Evolutionary conservation across 345 rosid species (phyloP), one percentile per base, ranked within the genome.

Genomic region (Pugionium dolabratum): DNA sequence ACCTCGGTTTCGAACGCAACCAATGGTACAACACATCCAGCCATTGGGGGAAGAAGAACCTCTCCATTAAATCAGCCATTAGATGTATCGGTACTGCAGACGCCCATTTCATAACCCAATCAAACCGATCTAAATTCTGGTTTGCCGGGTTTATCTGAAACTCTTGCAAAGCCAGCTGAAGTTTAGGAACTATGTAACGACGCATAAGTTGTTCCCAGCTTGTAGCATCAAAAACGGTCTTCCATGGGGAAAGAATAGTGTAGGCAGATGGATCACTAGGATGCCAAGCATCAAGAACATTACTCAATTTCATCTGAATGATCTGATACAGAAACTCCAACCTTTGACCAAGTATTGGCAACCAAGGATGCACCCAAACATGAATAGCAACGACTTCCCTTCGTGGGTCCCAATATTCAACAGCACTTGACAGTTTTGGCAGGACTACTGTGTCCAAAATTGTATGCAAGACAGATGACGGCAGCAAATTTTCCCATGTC

Each of bases 301-400:
- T 84, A 62, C 91, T 81, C 84, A 94, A 49, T 82, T 94, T 94
- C 80, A 79, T 74, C 3, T 85, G 90, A 64, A 90, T 94, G 58
- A 75, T 84, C 85, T 84, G 88, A 45, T 88, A 87, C 80, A 86
- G 57, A 60, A 80, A 80, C 72, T 94, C 99, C 75, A 90, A 66
- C 62, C 83, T 88, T 41, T 77, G 82, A 66, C 96, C 99, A 78
- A 90, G 74, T 76, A 70, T 69, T n/a, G 87, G 96, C 71, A 90
- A 71, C 99, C 97, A 90, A 42, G 97, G 97, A 80, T 90, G 97
- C 53, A 88, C 90, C 98, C 96, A 93, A 47, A 81, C 78, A 76
- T 94, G 99, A 49, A 94, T 90, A 5, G 99, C 88, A 58, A 90
- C 86, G 32, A 83, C 74, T 73, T 94, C 96, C 33, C 77, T 73